Conservation (phyloP, 345 rosid genomes). For the Citrus trifoliata region DNA sequence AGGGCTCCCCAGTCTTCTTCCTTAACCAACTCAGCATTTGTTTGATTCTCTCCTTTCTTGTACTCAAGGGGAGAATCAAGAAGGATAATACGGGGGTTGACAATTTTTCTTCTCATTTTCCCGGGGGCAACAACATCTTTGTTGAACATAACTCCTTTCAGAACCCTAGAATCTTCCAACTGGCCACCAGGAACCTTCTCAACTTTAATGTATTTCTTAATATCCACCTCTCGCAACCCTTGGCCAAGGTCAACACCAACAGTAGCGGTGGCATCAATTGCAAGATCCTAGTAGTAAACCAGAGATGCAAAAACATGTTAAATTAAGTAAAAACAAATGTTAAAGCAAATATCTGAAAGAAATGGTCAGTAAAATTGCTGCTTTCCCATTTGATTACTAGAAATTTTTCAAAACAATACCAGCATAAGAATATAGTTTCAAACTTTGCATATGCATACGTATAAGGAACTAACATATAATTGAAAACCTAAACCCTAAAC, state of each 20-base stretch:
- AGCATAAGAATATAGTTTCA: not conserved
- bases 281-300: conserved; percentile 67
- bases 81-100: conserved; percentile 78
- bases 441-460: not conserved
- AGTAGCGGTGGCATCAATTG: conserved; percentile 82
- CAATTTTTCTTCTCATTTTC: conserved; percentile 92
- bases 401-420: not conserved
- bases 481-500: not conserved
- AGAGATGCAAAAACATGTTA: conserved; percentile 4
- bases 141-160: conserved; percentile 92
- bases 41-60: conserved; percentile 98
- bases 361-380: not conserved
- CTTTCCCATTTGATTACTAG: not conserved
- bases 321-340: not conserved
- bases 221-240: conserved; percentile 94
- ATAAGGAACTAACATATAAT: not conserved
- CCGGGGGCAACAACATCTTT: conserved; percentile 96
- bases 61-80: conserved; percentile 96
- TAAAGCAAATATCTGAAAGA: not conserved
- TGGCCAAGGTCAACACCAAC: conserved; percentile 95
- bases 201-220: conserved; percentile 84
- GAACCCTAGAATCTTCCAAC: conserved; percentile 86
- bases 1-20: conserved; percentile 94
- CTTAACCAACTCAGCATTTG: conserved; percentile 84
- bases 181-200: conserved; percentile 99